Percentiles rank a stretch among this genome's conserved stretches.
Conservation (phyloP, 2,329 filamentous ascomycete genomes). For the Akanthomyces dipterigenus region DNA sequence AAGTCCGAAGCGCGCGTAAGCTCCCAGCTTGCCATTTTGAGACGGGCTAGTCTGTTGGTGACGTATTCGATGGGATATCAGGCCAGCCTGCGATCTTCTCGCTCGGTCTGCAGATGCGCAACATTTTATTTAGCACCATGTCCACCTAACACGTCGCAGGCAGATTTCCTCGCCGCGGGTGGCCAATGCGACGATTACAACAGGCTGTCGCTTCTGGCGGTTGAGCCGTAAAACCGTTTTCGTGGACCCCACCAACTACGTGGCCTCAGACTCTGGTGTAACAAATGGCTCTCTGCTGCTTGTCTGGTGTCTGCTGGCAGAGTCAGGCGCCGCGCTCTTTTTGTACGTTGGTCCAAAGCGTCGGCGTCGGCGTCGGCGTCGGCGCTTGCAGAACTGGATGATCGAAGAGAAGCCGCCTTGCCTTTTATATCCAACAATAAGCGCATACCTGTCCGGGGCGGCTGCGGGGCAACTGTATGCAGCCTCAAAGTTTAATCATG, state of each 20-base stretch:
- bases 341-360: background rate
- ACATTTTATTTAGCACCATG: no score
- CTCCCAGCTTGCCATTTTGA: background rate
- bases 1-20: background rate
- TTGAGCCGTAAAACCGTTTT: background rate
- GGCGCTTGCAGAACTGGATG: background rate
- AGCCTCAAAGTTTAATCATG: background rate
- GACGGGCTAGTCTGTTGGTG: background rate
- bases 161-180: no score
- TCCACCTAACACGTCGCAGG: background rate
- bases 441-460: background rate
- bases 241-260: background rate
- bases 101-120: no score
- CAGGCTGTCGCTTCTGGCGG: background rate
- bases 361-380: no score
- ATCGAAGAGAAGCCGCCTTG: no score
- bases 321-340: no score
- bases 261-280: no score
- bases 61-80: background rate
- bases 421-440: background rate
- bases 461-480: slow-evolving; percentile 3
- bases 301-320: no score
- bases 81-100: background rate
- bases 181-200: background rate
- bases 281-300: no score